Base-by-base conservation (phyloP, 257 asterid genomes). In the Handroanthus guayacan region DNA sequence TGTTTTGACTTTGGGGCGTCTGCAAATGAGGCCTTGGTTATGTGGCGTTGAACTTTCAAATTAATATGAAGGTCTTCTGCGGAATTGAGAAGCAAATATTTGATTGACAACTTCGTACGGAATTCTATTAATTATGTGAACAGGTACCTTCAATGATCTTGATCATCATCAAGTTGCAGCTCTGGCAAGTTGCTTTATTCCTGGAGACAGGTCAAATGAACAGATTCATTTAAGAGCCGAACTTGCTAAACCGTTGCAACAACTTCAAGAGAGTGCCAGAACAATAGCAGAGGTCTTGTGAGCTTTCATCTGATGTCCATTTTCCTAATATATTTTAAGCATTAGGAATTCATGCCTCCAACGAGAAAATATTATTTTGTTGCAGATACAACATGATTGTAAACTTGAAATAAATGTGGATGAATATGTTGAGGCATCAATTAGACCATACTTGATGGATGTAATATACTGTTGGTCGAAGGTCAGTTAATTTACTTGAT, bases 351-450 rank as follows among this genome's bases (percentile, higher is more conserved):
- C 13, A 11, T 67, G 10, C 54, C 16, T 18, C 36, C 43, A 52
- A 14, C 51, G 11, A 47, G 39, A 68, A 20, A 63, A 51, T 14
- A 17, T 61, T 56, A 44, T 64, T 51, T 37, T 61, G n/a, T 57
- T 78, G 82, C 90, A 95, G 99, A 87, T 95, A 75, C 98, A 95
- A 91, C 92, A 90, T n/a, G 98, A 95, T 83, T 95, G 99, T 86
- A 91, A 93, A 84, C 90, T 93, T 75, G 97, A 95, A 83, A 80
- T 93, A 60, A 89, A 95, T 67, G 92, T 92, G 83, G 99, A 95
- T 11, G 99, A 95, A 75, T 95, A 93, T 75, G 99, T 95, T 71
- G 99, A 93, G 85, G 97, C 97, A 56, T 87, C 98, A 52, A 82
- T 91, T 56, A 86, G 97, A 82, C 98, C 98, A 38, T 93, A 8